Evolutionary conservation across 192 early-diverging fungal genomes (phyloP).

Genomic region (Linderina pennispora): DNA sequence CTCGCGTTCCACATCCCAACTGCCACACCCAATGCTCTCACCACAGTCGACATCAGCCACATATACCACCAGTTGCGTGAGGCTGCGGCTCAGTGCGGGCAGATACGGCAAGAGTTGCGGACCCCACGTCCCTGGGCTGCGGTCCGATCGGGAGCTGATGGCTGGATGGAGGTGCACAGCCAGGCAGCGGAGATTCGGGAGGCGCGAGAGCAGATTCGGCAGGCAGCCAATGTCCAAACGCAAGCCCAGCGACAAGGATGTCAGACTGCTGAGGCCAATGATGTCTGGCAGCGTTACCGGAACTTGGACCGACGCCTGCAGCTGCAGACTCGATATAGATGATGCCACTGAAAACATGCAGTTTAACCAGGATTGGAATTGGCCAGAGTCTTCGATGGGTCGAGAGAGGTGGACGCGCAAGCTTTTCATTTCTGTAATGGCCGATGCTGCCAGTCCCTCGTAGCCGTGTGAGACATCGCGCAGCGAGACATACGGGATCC

Average conservation of each 20-base stretch:
- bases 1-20: slow-evolving; percentile 16
- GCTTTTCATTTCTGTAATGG: slow-evolving; percentile 1
- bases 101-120: slow-evolving; percentile 10
- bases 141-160: slow-evolving; percentile 7
- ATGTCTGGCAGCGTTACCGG: slow-evolving; percentile 29
- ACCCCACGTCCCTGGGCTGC: slow-evolving; percentile 11
- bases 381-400: background rate
- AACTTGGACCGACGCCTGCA: slow-evolving; percentile 11
- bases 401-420: slow-evolving; percentile 17
- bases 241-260: slow-evolving; percentile 24
- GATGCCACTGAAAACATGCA: slow-evolving; percentile 25
- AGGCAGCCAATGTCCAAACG: slow-evolving; percentile 24
- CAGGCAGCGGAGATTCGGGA: slow-evolving; percentile 14
- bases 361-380: slow-evolving; percentile 30
- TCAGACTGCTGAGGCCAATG: slow-evolving; percentile 16
- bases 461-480: slow-evolving; percentile 20
- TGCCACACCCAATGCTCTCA: background rate
- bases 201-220: slow-evolving; percentile 20
- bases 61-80: slow-evolving; percentile 17
- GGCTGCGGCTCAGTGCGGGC: slow-evolving; percentile 20
- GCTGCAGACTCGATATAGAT: slow-evolving; percentile 15
- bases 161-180: slow-evolving; percentile 24
- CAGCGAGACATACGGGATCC: slow-evolving; percentile 19
- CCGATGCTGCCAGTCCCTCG: slow-evolving; percentile 1
- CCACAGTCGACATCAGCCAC: background rate